phyloP scores from a whole-genome alignment of 768 basidiomycete genomes.

The Tubosaeta sp. region DNA sequence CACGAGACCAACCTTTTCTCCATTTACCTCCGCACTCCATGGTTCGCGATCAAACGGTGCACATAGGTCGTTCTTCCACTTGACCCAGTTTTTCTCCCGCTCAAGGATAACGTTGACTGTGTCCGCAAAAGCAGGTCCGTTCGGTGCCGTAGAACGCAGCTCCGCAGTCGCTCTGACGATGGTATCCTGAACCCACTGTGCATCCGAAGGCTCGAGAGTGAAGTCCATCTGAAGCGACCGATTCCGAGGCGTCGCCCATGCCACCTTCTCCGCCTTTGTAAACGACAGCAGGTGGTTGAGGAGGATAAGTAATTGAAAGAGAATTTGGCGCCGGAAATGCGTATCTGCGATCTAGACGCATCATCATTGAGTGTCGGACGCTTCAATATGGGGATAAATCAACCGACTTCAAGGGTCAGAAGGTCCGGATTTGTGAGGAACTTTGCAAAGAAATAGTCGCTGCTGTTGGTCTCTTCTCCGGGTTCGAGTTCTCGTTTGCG shows the following conservation, averaged over 20 bases:
- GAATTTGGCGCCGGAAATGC: slow-evolving; percentile 88
- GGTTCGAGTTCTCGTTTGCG: slow-evolving; percentile 60
- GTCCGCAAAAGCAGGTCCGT: slow-evolving; percentile 72
- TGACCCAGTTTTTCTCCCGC: slow-evolving; percentile 86
- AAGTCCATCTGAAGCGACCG: slow-evolving; percentile 83
- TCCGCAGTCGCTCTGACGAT: slow-evolving; percentile 50
- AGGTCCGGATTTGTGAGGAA: slow-evolving; percentile 87
- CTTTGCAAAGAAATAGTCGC: slow-evolving; percentile 90
- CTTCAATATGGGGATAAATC: slow-evolving; percentile 3
- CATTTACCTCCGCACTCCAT: slow-evolving; percentile 48
- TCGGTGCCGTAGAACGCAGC: slow-evolving; percentile 71
- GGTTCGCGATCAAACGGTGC: slow-evolving; percentile 73
- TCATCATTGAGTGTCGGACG: slow-evolving; percentile 4
- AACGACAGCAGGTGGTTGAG: slow-evolving; percentile 71
- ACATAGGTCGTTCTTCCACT: slow-evolving; percentile 85
- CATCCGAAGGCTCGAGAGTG: slow-evolving; percentile 60
- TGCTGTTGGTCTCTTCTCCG: slow-evolving; percentile 47
- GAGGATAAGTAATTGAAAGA: slow-evolving; percentile 81
- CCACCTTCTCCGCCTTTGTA: slow-evolving; percentile 60
- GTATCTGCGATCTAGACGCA: slow-evolving; percentile 74
- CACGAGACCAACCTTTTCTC: slow-evolving; percentile 51
- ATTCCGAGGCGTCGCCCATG: slow-evolving; percentile 62
- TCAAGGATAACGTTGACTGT: slow-evolving; percentile 69
- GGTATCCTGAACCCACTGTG: slow-evolving; percentile 75
- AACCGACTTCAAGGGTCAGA: slow-evolving; percentile 76